Evolutionary conservation across 2,329 filamentous ascomycete genomes (phyloP).

Genomic region (Colletotrichum orchidophilum): DNA sequence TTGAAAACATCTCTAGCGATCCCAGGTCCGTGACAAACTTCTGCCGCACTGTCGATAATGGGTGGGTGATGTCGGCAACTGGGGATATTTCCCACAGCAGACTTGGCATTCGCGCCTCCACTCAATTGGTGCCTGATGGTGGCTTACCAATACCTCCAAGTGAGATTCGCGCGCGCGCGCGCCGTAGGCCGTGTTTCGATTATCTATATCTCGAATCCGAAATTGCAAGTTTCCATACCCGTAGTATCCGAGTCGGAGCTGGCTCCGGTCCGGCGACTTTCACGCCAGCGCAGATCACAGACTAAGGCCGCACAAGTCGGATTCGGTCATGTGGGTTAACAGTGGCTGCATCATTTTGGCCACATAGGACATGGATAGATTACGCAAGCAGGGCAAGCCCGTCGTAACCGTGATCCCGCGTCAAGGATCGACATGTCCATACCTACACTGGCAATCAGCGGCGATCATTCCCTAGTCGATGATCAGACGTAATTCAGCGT

Average conservation of each 20-base stretch:
- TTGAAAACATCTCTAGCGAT: neutral
- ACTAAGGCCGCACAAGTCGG: neutral
- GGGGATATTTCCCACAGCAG: neutral
- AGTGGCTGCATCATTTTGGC: neutral
- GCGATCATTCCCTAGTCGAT: slow-evolving; percentile 4
- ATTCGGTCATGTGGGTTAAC: neutral
- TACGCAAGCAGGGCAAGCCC: no score
- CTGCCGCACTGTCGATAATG: neutral
- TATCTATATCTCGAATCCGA: neutral
- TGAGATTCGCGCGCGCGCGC: no score
- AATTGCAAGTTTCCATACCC: neutral
- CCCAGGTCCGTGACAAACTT: neutral
- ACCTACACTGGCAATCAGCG: neutral
- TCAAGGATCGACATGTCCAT: neutral
- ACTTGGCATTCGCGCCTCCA: neutral
- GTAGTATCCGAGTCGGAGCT: neutral
- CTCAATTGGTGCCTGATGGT: neutral
- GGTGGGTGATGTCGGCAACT: neutral
- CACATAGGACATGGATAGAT: neutral
- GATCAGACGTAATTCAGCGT: neutral
- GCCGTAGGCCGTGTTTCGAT: neutral
- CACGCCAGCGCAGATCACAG: neutral
- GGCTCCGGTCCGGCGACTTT: neutral
- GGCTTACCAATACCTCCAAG: no score
- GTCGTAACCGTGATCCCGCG: no score